phyloP scores from a whole-genome alignment of 306 rosid species.

The Gillenia trifoliata region DNA sequence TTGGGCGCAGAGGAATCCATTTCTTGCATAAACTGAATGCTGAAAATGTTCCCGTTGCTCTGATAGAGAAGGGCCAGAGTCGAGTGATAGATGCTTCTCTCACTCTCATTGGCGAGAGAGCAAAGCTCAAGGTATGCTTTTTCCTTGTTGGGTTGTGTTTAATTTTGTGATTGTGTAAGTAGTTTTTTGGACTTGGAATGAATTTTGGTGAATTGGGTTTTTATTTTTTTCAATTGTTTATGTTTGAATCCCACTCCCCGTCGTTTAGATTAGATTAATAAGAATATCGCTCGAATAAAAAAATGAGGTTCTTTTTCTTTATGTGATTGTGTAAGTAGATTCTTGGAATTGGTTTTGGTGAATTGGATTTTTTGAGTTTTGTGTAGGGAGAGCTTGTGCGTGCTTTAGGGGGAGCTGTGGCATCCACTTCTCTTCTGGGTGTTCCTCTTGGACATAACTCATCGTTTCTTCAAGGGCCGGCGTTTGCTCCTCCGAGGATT shows the following conservation, averaged over 20 bases:
- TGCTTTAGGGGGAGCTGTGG: constrained; percentile 77
- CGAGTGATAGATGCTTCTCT: constrained; percentile 94
- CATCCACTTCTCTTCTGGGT: constrained; percentile 85
- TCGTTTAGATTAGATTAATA: background rate
- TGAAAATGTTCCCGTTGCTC: constrained; percentile 47
- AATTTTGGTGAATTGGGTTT: background rate
- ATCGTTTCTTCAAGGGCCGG: constrained; percentile 97
- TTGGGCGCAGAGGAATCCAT: constrained; percentile 61
- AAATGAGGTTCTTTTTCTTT: no score
- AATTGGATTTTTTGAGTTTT: background rate
- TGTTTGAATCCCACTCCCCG: background rate
- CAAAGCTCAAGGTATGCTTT: constrained; percentile 72
- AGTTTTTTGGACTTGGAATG: background rate
- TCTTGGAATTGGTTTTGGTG: background rate
- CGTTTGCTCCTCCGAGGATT: constrained; percentile 95
- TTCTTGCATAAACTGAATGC: constrained; percentile 46
- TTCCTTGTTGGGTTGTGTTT: background rate
- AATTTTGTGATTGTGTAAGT: background rate
- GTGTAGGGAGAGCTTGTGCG: constrained; percentile 86
- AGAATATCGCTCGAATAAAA: background rate
- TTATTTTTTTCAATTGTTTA: background rate
- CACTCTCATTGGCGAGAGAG: constrained; percentile 91
- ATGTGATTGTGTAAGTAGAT: background rate
- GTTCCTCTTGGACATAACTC: constrained; percentile 97
- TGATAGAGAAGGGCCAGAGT: constrained; percentile 70